These are phyloP conservation scores for Wickerhamiella azymoides DNA, from an alignment of 805 yeast genomes.

Conservation along the genomic window DNA sequence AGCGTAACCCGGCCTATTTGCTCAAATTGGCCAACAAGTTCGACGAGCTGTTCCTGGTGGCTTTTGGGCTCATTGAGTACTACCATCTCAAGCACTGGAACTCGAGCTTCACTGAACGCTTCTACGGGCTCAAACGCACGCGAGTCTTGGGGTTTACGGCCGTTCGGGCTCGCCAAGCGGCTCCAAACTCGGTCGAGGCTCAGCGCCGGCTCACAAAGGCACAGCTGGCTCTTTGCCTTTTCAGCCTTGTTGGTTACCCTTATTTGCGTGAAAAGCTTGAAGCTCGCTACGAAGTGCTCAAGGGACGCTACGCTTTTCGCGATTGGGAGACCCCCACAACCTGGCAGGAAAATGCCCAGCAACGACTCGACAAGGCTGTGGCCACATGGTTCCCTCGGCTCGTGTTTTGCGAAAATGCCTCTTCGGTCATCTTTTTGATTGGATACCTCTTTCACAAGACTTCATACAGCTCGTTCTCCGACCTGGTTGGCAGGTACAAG, in stretches of 20 bases:
- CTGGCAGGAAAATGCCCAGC: not conserved
- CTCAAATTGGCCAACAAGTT: conserved; percentile 49
- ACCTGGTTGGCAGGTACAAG: conserved; percentile 46
- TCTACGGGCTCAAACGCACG: conserved; percentile 73
- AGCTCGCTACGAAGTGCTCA: conserved; percentile 44
- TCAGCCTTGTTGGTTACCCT: conserved; percentile 44
- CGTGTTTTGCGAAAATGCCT: conserved; percentile 33
- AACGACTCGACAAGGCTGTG: conserved; percentile 25
- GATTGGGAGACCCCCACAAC: conserved; percentile 18
- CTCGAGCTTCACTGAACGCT: conserved; percentile 78
- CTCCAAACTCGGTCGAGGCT: conserved; percentile 32
- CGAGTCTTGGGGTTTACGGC: conserved; percentile 21
- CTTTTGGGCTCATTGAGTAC: conserved; percentile 57
- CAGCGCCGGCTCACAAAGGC: conserved; percentile 36
- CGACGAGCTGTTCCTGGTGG: conserved; percentile 56
- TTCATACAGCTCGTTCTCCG: conserved; percentile 49
- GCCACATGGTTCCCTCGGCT: conserved; percentile 49
- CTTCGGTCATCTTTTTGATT: conserved; percentile 45
- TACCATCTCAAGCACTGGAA: conserved; percentile 60
- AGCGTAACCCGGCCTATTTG: conserved; percentile 56
- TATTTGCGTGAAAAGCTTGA: conserved; percentile 60
- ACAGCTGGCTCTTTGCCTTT: conserved; percentile 43
- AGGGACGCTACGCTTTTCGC: conserved; percentile 44
- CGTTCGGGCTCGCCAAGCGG: conserved; percentile 19
- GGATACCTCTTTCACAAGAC: conserved; percentile 52